Conservation (phyloP, 2,329 filamentous ascomycete species). For the Esteya vermicola region DNA sequence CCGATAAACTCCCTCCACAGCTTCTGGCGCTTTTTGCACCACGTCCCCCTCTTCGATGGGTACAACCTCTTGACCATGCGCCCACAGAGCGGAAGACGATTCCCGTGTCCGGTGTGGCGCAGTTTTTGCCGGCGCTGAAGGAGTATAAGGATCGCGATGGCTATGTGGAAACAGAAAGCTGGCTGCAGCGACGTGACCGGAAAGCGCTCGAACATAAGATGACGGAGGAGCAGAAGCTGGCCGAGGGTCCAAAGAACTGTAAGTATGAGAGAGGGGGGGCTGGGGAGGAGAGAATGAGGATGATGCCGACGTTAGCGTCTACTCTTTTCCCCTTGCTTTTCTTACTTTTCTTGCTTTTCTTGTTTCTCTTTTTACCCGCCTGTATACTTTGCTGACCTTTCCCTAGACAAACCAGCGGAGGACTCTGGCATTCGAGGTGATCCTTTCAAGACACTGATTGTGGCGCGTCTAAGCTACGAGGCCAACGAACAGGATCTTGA, state of each 20-base stretch:
- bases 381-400: neutral
- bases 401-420: conserved; percentile 63
- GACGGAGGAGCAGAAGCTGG: conserved; percentile 46
- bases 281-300: too few species aligned
- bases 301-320: too few species aligned
- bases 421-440: conserved; percentile 86
- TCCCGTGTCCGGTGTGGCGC: conserved; percentile 56
- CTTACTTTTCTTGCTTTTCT: neutral
- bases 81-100: conserved; percentile 70
- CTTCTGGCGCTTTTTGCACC: conserved; percentile 90
- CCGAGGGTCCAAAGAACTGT: conserved; percentile 54
- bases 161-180: conserved; percentile 78
- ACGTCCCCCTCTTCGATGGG: conserved; percentile 79
- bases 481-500: conserved; percentile 82
- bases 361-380: neutral
- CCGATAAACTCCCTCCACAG: conserved; percentile 88
- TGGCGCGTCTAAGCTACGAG: conserved; percentile 80
- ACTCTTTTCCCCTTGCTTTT: neutral
- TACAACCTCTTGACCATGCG: conserved; percentile 68
- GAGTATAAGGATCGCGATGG: conserved; percentile 66
- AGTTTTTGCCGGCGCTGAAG: conserved; percentile 58
- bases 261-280: too few species aligned
- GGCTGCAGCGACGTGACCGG: conserved; percentile 76
- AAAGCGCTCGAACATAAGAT: conserved; percentile 68
- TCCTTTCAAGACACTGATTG: conserved; percentile 88